Conservation (phyloP, 2,329 filamentous ascomycete species). For the Huntiella savannae region DNA sequence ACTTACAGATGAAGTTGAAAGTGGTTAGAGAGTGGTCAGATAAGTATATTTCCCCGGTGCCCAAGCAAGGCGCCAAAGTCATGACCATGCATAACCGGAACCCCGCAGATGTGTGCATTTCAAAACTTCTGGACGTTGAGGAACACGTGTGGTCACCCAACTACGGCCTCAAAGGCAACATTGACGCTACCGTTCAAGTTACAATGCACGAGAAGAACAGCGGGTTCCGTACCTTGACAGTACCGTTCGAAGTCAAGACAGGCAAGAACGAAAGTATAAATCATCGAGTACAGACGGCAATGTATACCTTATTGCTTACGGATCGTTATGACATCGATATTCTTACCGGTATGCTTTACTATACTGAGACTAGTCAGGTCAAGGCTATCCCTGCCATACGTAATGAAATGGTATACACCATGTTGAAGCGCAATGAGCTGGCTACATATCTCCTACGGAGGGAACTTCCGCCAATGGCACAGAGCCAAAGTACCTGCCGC, state of each 20-base stretch:
- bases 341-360: constrained; percentile 79
- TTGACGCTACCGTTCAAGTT: constrained; percentile 89
- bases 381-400: constrained; percentile 69
- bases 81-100: constrained; percentile 55
- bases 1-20: constrained; percentile 66
- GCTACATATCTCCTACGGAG: constrained; percentile 71
- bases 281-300: constrained; percentile 81
- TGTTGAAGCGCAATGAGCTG: constrained; percentile 83
- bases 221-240: constrained; percentile 49
- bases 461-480: constrained; percentile 70
- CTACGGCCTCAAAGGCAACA: constrained; percentile 93
- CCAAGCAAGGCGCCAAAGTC: constrained; percentile 52
- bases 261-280: constrained; percentile 65
- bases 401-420: constrained; percentile 85
- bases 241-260: constrained; percentile 91
- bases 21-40: constrained; percentile 71
- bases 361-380: constrained; percentile 77
- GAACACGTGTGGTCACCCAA: constrained; percentile 97
- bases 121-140: constrained; percentile 86
- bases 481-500: constrained; percentile 61
- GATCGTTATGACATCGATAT: constrained; percentile 92
- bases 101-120: constrained; percentile 65
- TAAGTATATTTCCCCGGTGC: constrained; percentile 54
- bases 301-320: constrained; percentile 82
- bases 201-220: constrained; percentile 50